Percentiles rank a stretch among this genome's conserved stretches.
phyloP scores from a whole-genome alignment of 2,329 filamentous ascomycete genomes.

The Alternaria gaisen region DNA sequence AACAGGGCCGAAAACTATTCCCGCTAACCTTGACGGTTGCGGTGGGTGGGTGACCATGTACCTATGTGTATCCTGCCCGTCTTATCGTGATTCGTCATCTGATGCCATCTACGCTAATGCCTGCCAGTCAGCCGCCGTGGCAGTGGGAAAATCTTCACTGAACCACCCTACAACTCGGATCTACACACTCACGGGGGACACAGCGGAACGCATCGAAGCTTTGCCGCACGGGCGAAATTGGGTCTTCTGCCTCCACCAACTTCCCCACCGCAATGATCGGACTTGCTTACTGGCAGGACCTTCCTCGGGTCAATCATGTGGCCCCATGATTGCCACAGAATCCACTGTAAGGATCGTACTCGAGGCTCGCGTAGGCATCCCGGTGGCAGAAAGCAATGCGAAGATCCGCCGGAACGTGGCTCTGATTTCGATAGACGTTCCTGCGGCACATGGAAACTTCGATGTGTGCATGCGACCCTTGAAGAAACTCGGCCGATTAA shows the following conservation, averaged over 20 bases:
- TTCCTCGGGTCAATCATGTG: slow-evolving; percentile 9
- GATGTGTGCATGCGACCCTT: slow-evolving; percentile 17
- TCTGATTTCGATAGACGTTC: slow-evolving; percentile 1
- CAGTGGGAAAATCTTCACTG: slow-evolving; percentile 25
- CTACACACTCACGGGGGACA: slow-evolving; percentile 26
- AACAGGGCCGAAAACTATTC: slow-evolving; percentile 19
- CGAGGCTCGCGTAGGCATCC: background rate
- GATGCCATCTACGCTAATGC: slow-evolving; percentile 28
- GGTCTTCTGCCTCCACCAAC: slow-evolving; percentile 16
- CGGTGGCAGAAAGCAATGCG: slow-evolving; percentile 2
- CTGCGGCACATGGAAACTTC: slow-evolving; percentile 10
- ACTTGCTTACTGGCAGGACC: slow-evolving; percentile 13
- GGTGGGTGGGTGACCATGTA: slow-evolving; percentile 29
- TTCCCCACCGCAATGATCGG: slow-evolving; percentile 9
- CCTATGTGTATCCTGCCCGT: slow-evolving; percentile 25
- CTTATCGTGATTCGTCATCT: slow-evolving; percentile 33
- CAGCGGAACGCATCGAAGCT: slow-evolving; percentile 33
- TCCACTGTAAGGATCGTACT: slow-evolving; percentile 1
- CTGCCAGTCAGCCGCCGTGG: slow-evolving; percentile 35
- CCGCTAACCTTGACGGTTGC: slow-evolving; percentile 22
- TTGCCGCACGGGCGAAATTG: slow-evolving; percentile 38
- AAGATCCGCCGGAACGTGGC: background rate
- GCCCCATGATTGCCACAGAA: slow-evolving; percentile 10
- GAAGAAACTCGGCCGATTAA: slow-evolving; percentile 17
- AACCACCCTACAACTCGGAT: slow-evolving; percentile 32